These are phyloP conservation scores for Fusarium continuum DNA, from an alignment of 2,329 filamentous ascomycete species.

Conservation along the genomic window DNA sequence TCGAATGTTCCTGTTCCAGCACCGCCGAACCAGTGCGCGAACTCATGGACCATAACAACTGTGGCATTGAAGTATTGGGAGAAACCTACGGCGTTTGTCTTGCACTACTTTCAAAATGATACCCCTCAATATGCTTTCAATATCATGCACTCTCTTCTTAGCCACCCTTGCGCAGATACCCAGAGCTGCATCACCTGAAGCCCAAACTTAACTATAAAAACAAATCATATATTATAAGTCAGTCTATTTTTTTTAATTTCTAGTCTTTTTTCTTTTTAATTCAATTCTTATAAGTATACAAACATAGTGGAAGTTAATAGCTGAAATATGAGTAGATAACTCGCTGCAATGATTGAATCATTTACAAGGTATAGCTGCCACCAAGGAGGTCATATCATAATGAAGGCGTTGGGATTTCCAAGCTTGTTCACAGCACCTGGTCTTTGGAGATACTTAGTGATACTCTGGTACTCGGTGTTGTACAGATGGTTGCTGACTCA, in stretches of 20 bases:
- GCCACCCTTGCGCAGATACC: not conserved
- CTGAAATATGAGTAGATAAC: too few species aligned
- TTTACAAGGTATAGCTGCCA: too few species aligned
- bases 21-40: too few species aligned
- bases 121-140: not conserved
- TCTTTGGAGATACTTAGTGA: constrained; percentile 46
- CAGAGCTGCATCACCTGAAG: constrained; percentile 13
- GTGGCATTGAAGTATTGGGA: not conserved
- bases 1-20: too few species aligned
- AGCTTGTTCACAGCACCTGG: not conserved
- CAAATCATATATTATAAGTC: too few species aligned
- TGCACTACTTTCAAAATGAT: not conserved
- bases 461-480: constrained; percentile 57
- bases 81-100: not conserved
- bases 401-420: not conserved
- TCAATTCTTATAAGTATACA: too few species aligned
- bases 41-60: too few species aligned
- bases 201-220: too few species aligned
- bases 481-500: constrained; percentile 60
- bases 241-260: too few species aligned
- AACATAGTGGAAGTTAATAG: too few species aligned
- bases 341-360: too few species aligned
- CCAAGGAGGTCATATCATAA: not conserved
- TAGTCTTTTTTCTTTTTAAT: too few species aligned
- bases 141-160: not conserved